These are phyloP conservation scores for Acacia acuminata DNA, from an alignment of 306 rosid species.

Conservation along the genomic window DNA sequence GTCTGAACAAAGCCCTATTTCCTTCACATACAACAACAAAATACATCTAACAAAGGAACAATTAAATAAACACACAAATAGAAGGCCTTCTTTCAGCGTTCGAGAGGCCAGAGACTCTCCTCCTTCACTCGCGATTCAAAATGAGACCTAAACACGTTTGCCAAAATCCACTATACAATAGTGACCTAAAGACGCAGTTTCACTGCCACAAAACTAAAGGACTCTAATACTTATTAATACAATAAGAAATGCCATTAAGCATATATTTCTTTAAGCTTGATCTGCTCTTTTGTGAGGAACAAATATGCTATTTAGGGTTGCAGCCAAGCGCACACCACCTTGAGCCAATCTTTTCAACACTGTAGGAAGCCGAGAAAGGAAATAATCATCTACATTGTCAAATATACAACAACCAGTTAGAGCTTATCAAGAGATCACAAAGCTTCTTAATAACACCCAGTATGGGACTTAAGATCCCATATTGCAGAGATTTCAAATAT, in stretches of 20 bases:
- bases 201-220: background rate
- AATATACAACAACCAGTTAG: background rate
- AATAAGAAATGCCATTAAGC: slow-evolving; percentile 18
- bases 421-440: background rate
- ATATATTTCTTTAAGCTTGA: slow-evolving; percentile 35
- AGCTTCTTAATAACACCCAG: background rate
- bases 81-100: too few relatives aligned
- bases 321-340: slow-evolving; percentile 75
- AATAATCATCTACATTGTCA: slow-evolving; percentile 60
- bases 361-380: slow-evolving; percentile 71
- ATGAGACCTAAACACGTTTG: too few relatives aligned
- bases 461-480: background rate
- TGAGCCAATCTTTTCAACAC: slow-evolving; percentile 91
- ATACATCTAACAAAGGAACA: too few relatives aligned
- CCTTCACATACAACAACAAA: too few relatives aligned
- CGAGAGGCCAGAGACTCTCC: too few relatives aligned
- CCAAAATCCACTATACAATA: too few relatives aligned
- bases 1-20: too few relatives aligned
- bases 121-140: too few relatives aligned
- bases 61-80: too few relatives aligned
- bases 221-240: background rate
- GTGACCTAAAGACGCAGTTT: too few relatives aligned
- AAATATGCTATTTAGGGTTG: slow-evolving; percentile 63
- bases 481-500: background rate
- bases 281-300: slow-evolving; percentile 49